These are phyloP conservation scores for Erysimum cheiranthoides DNA, from an alignment of 345 rosid genomes.

Conservation along the genomic window DNA sequence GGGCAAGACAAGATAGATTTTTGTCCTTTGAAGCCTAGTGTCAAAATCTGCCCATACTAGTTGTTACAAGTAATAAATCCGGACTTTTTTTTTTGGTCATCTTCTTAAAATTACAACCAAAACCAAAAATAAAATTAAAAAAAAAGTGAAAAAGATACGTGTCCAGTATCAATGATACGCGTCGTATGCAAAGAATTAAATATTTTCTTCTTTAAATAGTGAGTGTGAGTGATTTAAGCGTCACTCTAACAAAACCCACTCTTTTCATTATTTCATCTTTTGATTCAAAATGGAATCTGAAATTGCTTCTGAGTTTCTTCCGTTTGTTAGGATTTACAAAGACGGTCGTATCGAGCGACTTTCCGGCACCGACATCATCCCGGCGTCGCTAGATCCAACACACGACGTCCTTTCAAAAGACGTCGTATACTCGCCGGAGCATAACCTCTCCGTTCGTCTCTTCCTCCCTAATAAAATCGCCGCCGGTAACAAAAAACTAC, in stretches of 20 bases:
- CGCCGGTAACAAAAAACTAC: slow-evolving; percentile 43
- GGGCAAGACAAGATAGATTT: neutral
- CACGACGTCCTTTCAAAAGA: slow-evolving; percentile 57
- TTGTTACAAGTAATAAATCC: neutral
- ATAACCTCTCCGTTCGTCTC: slow-evolving; percentile 54
- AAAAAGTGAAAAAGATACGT: neutral
- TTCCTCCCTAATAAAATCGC: slow-evolving; percentile 48
- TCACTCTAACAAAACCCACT: neutral
- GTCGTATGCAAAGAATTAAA: neutral
- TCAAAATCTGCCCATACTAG: neutral
- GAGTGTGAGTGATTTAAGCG: too few species aligned
- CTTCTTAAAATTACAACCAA: neutral
- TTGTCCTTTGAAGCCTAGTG: neutral
- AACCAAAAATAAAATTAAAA: neutral
- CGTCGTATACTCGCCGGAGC: slow-evolving; percentile 28
- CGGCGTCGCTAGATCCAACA: slow-evolving; percentile 44
- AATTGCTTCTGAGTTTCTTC: slow-evolving; percentile 40
- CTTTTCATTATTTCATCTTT: too few species aligned
- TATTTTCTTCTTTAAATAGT: neutral
- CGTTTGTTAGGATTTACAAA: slow-evolving; percentile 45
- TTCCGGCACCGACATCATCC: slow-evolving; percentile 47
- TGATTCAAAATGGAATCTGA: slow-evolving; percentile 30
- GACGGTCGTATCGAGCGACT: slow-evolving; percentile 55
- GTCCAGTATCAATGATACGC: slow-evolving; percentile 14
- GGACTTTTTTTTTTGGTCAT: neutral